These are phyloP conservation scores for Orbilia brochopaga DNA, from an alignment of 2,329 filamentous ascomycete species.

Conservation along the genomic window DNA sequence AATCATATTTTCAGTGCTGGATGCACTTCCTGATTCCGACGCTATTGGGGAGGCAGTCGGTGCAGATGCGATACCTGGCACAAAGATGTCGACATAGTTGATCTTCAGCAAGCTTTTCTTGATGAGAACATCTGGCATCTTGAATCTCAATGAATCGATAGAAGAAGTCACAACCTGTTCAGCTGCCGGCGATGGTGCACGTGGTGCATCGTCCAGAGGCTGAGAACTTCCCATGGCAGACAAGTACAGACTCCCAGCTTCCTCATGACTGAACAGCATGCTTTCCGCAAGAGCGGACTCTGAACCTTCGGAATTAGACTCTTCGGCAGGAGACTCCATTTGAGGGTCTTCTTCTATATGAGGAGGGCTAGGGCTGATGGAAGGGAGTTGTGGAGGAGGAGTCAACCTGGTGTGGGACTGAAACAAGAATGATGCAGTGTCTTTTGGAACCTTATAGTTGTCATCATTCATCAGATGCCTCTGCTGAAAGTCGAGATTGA, in stretches of 20 bases:
- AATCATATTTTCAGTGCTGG: slow-evolving; percentile 57
- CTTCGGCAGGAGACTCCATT: slow-evolving; percentile 55
- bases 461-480: slow-evolving; percentile 46
- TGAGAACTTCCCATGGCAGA: slow-evolving; percentile 52
- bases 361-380: background rate
- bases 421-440: slow-evolving; percentile 56
- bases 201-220: slow-evolving; percentile 37
- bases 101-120: slow-evolving; percentile 57
- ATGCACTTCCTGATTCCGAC: slow-evolving; percentile 1
- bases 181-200: slow-evolving; percentile 13
- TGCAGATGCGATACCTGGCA: slow-evolving; percentile 52
- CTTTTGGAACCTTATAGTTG: slow-evolving; percentile 56
- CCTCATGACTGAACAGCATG: slow-evolving; percentile 76
- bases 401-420: slow-evolving; percentile 58
- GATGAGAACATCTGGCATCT: slow-evolving; percentile 52
- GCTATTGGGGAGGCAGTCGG: background rate
- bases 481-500: background rate
- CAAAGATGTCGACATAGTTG: slow-evolving; percentile 57
- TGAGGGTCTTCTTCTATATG: slow-evolving; percentile 1
- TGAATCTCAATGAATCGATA: background rate
- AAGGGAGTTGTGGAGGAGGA: slow-evolving; percentile 39
- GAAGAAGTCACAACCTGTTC: background rate
- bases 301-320: slow-evolving; percentile 55
- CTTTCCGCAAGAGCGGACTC: slow-evolving; percentile 68
- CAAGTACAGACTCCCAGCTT: slow-evolving; percentile 80